Conservation (phyloP, 768 basidiomycete genomes). For the Collybia mongolica region DNA sequence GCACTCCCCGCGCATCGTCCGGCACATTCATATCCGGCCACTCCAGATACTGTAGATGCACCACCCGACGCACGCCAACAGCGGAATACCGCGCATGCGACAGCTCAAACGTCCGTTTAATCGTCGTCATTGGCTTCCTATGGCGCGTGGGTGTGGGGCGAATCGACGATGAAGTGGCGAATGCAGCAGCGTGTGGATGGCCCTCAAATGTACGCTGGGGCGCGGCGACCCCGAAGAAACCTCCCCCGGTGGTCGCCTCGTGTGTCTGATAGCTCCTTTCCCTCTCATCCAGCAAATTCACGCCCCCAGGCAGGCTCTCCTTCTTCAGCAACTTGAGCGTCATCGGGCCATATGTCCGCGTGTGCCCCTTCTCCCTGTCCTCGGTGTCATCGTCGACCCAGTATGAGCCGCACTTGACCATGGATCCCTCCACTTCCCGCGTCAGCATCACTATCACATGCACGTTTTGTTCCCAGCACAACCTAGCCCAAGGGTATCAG, state of each 20-base stretch:
- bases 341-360: slow-evolving; percentile 62
- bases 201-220: not conserved
- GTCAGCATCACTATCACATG: slow-evolving; percentile 98
- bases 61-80: slow-evolving; percentile 60
- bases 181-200: not conserved
- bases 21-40: slow-evolving; percentile 99
- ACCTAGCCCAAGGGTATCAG: slow-evolving; percentile 33
- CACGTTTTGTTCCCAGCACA: slow-evolving; percentile 94
- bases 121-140: slow-evolving; percentile 21
- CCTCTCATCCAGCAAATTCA: slow-evolving; percentile 10
- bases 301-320: slow-evolving; percentile 20
- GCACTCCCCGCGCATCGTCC: slow-evolving; percentile 70
- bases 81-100: slow-evolving; percentile 59
- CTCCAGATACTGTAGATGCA: slow-evolving; percentile 89
- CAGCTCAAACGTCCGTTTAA: slow-evolving; percentile 70
- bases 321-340: slow-evolving; percentile 49
- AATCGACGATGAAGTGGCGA: not conserved
- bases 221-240: slow-evolving; percentile 1
- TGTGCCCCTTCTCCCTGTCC: not conserved
- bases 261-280: not conserved
- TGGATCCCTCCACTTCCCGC: slow-evolving; percentile 83
- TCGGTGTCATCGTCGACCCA: slow-evolving; percentile 55
- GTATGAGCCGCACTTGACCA: slow-evolving; percentile 89
- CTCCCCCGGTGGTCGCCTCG: not conserved
- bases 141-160: not conserved